Base-by-base conservation (phyloP, 2,329 filamentous ascomycete species). In the Neofusicoccum laricinum region DNA sequence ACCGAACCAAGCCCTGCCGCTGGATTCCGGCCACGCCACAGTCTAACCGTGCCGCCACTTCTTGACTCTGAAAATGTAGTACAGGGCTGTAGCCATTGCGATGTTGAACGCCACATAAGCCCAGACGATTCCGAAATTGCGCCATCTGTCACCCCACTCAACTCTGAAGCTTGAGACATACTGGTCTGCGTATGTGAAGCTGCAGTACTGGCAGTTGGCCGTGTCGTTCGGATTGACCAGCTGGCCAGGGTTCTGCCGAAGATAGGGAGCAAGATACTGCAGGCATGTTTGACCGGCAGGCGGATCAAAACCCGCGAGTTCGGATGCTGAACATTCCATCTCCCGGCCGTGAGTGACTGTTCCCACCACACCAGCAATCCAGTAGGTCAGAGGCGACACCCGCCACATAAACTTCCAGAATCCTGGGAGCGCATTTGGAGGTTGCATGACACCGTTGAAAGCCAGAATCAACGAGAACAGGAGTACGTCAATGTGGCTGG, bases 381-480 rank as follows among this genome's bases (percentile, higher is more conserved):
- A 86, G 75, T 91, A 91, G 0, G 87, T 90, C 65, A 90, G 88
- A 0, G 88, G 88, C 0, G 84, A 87, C 10, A 86, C 80, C 30
- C 85, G 82, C 74, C 91, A 90, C 89, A 92, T 92, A 78, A 91
- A 92, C 66, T 86, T 86, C 90, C 90, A 93, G 78, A 92, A 92
- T 0, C 85, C 82, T 0, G 90, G 89, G 1, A 92, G 80, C 0
- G 82, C 80, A 3, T 71, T 66, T 0, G 87, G 84, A 0, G 82
- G 75, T 66, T 88, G 86, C 62, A 92, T 77, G 3, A 91, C 88
- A 72, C 88, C 62, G 69, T 84, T 86, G 79, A 90, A 90, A 64
- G 86, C 80, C 43, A 87, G 77, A 66, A 80, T 84, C 72, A 90
- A 81, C 25, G 85, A 80, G 66, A 86, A 83, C 10, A 89, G 71